A percentile compares a stretch with the other conserved stretches of the same genome.
These are phyloP conservation scores for Arthrobotrys sphaeroides DNA, from an alignment of 2,329 filamentous ascomycete genomes.

Conservation along the genomic window DNA sequence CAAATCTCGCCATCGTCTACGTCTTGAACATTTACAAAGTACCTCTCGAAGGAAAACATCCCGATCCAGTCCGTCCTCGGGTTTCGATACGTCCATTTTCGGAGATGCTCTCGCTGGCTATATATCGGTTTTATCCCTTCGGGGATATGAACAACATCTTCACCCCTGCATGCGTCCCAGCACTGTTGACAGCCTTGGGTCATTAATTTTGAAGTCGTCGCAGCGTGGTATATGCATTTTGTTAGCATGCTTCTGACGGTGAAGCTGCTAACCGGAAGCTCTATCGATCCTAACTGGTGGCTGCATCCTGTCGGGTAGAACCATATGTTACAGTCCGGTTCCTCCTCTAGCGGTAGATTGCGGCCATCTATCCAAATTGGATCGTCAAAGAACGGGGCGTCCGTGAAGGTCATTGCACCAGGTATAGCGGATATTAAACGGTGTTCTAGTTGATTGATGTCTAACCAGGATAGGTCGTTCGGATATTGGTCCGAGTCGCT, in stretches of 20 bases:
- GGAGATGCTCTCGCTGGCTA: not conserved
- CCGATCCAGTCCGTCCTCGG: not conserved
- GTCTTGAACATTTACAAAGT: constrained; percentile 23
- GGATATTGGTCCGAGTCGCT: constrained; percentile 7
- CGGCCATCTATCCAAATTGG: constrained; percentile 9
- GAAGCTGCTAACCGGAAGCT: not conserved
- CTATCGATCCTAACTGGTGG: not conserved
- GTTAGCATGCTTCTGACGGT: constrained; percentile 8
- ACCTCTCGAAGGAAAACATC: constrained; percentile 4
- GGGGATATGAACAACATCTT: not conserved
- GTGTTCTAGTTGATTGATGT: not conserved
- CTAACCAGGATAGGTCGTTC: not conserved
- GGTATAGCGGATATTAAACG: not conserved
- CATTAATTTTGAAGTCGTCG: not conserved
- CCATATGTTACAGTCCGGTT: constrained; percentile 11
- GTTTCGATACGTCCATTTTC: constrained; percentile 4
- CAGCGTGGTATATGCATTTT: not conserved
- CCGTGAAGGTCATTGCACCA: constrained; percentile 15
- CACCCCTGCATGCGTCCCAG: not conserved
- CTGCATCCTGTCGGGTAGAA: not conserved
- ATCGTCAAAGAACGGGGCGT: constrained; percentile 26
- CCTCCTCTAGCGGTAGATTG: not conserved
- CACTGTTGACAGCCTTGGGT: constrained; percentile 1
- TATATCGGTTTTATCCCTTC: constrained; percentile 1
- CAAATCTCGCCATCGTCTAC: not conserved